Percentiles rank a stretch among this genome's conserved stretches.
Conservation (phyloP, 805 yeast genomes). For the Candida dajiaensis region DNA sequence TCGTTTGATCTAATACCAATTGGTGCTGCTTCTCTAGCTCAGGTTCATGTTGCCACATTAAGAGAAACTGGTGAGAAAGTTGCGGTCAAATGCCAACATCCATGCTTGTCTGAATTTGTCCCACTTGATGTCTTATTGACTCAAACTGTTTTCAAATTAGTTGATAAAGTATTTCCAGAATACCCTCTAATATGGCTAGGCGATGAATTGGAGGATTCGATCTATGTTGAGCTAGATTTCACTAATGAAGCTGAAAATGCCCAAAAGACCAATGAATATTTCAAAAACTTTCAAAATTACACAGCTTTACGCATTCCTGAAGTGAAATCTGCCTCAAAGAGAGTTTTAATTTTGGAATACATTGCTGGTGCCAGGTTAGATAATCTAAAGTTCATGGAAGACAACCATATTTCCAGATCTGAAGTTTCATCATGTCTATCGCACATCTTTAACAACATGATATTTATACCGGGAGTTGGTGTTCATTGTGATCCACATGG, state of each 20-base stretch:
- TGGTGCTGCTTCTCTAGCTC: conserved; percentile 96
- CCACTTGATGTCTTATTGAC: conserved; percentile 86
- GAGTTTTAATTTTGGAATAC: conserved; percentile 85
- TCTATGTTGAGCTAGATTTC: conserved; percentile 88
- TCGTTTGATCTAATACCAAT: conserved; percentile 70
- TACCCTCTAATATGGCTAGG: conserved; percentile 95
- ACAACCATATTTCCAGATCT: conserved; percentile 60
- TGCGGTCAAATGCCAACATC: conserved; percentile 95
- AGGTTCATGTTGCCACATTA: conserved; percentile 78
- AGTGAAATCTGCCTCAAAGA: conserved; percentile 54
- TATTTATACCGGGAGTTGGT: conserved; percentile 86
- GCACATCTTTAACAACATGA: conserved; percentile 91
- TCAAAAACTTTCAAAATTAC: conserved; percentile 42
- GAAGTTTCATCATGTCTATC: conserved; percentile 83
- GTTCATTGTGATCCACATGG: conserved; percentile 99
- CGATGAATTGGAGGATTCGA: conserved; percentile 82
- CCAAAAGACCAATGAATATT: conserved; percentile 58
- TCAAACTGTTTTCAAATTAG: conserved; percentile 61
- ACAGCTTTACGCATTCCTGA: conserved; percentile 83
- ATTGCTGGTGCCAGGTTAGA: conserved; percentile 81
- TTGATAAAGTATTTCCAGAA: conserved; percentile 82
- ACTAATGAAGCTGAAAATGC: conserved; percentile 84
- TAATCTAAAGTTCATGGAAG: conserved; percentile 56
- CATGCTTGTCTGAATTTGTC: conserved; percentile 76
- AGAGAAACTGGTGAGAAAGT: conserved; percentile 57